Conservation (phyloP, 2,329 filamentous ascomycete species). For the Alternaria dauci region DNA sequence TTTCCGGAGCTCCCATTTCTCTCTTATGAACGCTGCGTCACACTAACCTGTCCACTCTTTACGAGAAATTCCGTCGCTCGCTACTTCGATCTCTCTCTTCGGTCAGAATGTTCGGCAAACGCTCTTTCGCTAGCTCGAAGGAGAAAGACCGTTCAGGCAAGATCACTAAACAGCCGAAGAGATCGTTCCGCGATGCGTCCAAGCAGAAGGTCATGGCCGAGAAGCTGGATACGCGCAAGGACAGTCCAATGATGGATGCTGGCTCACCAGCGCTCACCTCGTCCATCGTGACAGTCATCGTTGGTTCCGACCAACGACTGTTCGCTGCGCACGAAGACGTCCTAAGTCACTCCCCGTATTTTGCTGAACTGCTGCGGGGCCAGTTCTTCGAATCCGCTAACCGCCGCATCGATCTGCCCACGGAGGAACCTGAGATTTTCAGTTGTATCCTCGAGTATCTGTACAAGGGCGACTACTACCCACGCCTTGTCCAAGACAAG, state of each 20-base stretch:
- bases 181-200: constrained; percentile 77
- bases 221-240: constrained; percentile 69
- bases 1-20: constrained; percentile 62
- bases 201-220: constrained; percentile 78
- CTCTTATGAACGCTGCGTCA: constrained; percentile 62
- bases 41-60: constrained; percentile 59
- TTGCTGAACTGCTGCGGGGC: constrained; percentile 74
- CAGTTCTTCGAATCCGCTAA: constrained; percentile 74
- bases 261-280: constrained; percentile 63
- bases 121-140: constrained; percentile 79
- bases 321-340: constrained; percentile 97
- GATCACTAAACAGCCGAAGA: constrained; percentile 79
- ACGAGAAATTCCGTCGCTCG: constrained; percentile 54
- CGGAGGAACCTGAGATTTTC: constrained; percentile 88
- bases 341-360: constrained; percentile 84
- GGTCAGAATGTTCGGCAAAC: constrained; percentile 81
- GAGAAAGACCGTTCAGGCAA: constrained; percentile 90
- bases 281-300: constrained; percentile 85
- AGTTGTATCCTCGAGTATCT: constrained; percentile 94
- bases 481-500: constrained; percentile 86
- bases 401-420: constrained; percentile 80
- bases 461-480: constrained; percentile 96
- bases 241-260: constrained; percentile 63
- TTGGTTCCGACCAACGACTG: constrained; percentile 84
- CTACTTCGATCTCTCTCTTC: constrained; percentile 54